phyloP scores from a whole-genome alignment of 2,329 filamentous ascomycete genomes.

The Colletotrichum paranaense region DNA sequence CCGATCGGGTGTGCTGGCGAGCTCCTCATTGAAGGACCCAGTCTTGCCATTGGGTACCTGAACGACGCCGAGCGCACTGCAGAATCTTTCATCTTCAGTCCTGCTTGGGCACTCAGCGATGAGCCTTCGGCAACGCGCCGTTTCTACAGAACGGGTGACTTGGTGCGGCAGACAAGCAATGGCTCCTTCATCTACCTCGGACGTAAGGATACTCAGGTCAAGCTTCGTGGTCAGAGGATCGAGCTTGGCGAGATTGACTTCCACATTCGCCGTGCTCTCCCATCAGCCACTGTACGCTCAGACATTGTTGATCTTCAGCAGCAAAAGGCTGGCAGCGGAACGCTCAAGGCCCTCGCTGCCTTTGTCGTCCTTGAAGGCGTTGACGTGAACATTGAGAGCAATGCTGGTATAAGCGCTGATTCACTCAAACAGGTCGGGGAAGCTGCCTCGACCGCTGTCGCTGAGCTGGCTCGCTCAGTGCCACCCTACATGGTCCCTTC shows the following conservation, averaged over 20 bases:
- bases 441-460: slow-evolving; percentile 44
- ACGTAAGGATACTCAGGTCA: slow-evolving; percentile 38
- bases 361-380: slow-evolving; percentile 49
- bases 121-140: slow-evolving; percentile 43
- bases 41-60: slow-evolving; percentile 62
- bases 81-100: slow-evolving; percentile 56
- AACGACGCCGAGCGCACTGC: slow-evolving; percentile 58
- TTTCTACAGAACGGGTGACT: slow-evolving; percentile 57
- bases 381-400: slow-evolving; percentile 39
- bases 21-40: slow-evolving; percentile 53
- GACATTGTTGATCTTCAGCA: not conserved
- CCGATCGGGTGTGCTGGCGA: slow-evolving; percentile 49
- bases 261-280: not conserved
- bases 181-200: slow-evolving; percentile 31
- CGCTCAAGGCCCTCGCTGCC: slow-evolving; percentile 51
- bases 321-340: not conserved
- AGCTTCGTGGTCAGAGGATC: slow-evolving; percentile 38
- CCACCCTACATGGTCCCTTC: slow-evolving; percentile 42
- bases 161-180: slow-evolving; percentile 41
- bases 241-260: slow-evolving; percentile 39
- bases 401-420: slow-evolving; percentile 36
- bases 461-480: slow-evolving; percentile 45
- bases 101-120: slow-evolving; percentile 48
- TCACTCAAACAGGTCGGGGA: slow-evolving; percentile 41
- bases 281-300: not conserved